Evolutionary conservation across 2,329 filamentous ascomycete genomes (phyloP), one percentile per base, ranked within the genome.

Genomic region (Ophiognomonia clavigignenti-juglandacearum): DNA sequence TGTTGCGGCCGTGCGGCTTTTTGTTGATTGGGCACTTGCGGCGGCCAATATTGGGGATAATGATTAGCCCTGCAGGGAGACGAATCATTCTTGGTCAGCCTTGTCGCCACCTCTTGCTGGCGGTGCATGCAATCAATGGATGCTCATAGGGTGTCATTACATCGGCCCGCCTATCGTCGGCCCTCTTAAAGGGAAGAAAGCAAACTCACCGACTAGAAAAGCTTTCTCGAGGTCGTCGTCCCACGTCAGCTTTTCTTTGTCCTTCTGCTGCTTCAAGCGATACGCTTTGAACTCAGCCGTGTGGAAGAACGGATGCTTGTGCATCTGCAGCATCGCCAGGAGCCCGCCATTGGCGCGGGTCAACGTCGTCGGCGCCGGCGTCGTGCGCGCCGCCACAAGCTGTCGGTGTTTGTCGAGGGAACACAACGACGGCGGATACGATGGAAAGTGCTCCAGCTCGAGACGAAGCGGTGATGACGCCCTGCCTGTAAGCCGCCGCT

Each of bases 1-100:
- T 83, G 64, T 86, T 86, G 40, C 83, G 78, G 4, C 83, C 82
- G 55, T 82, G 79, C 32, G 78, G 76, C 59, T 81, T 78, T 29
- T 78, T 75, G 53, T 76, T 74, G 66, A 82, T 82, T 49, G 76
- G 80, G 59, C 81, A 83, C 66, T 86, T 86, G 57, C 78, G 75
- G 42, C 81, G 73, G 26, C 80, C 80, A 74, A 86, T 83, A 54
- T 77, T 74, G 37, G 82, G 82, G 61, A 86, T 82, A 40, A 83
- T 68, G 41, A 85, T 66, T 11, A 85, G 72, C 45, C 82, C 82
- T 85, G 22, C 22, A 16, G 23, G 6, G 22, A n/a, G 13, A 4
- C 11, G 27, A 37, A 39, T 35, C 34, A 26, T 29, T 31, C 10
- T 10, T 5, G 13, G 26, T 10, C 4, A 5, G 5, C 29, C n/a